These are phyloP conservation scores for Ogataea trehaloabstinens DNA, from an alignment of 805 yeast genomes.

Conservation along the genomic window DNA sequence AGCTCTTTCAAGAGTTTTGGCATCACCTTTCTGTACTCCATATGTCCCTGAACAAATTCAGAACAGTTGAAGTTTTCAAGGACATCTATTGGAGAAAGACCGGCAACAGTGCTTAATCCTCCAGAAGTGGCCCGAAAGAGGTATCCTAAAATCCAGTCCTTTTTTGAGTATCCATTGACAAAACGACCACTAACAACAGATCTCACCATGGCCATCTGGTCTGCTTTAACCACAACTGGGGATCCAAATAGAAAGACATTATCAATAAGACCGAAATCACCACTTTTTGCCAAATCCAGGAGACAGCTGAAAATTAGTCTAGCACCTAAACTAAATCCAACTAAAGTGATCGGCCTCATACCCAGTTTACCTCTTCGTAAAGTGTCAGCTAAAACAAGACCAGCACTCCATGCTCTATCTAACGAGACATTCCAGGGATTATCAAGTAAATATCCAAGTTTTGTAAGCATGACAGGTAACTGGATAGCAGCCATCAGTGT, in stretches of 20 bases:
- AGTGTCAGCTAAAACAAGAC: slow-evolving; percentile 87
- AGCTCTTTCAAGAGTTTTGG: slow-evolving; percentile 70
- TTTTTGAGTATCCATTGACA: slow-evolving; percentile 85
- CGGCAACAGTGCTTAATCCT: slow-evolving; percentile 88
- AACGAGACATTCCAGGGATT: slow-evolving; percentile 98
- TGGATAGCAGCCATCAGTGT: slow-evolving; percentile 93
- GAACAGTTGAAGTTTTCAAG: slow-evolving; percentile 89
- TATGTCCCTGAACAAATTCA: slow-evolving; percentile 85
- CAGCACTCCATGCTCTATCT: slow-evolving; percentile 97
- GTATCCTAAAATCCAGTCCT: slow-evolving; percentile 96
- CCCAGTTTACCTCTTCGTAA: slow-evolving; percentile 85
- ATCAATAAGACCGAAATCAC: slow-evolving; percentile 85
- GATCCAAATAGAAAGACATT: slow-evolving; percentile 86
- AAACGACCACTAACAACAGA: slow-evolving; percentile 88
- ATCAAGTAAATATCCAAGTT: slow-evolving; percentile 83
- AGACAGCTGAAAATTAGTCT: slow-evolving; percentile 89
- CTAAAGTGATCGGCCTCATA: slow-evolving; percentile 84
- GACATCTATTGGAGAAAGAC: slow-evolving; percentile 73
- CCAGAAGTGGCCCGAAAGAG: slow-evolving; percentile 94
- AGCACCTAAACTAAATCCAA: slow-evolving; percentile 93
- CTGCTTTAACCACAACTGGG: slow-evolving; percentile 77
- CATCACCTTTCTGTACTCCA: slow-evolving; percentile 94
- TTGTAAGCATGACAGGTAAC: slow-evolving; percentile 86
- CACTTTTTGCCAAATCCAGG: slow-evolving; percentile 77
- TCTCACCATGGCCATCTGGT: slow-evolving; percentile 74